These are phyloP conservation scores for Hansenula lynferdii DNA, from an alignment of 1,139 yeast species.

Conservation along the genomic window DNA sequence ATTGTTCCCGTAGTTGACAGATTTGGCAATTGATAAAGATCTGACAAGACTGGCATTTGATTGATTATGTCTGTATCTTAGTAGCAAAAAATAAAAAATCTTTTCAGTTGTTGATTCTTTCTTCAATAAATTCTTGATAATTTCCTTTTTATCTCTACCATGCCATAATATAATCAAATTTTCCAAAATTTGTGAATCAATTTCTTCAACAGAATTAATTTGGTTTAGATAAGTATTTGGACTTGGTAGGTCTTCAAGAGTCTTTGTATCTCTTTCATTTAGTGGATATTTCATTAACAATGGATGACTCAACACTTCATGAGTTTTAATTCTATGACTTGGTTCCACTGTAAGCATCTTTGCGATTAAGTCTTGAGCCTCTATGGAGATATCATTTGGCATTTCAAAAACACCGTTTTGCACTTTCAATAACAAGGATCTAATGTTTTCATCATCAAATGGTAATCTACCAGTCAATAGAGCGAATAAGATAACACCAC, in stretches of 20 bases:
- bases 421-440: slow-evolving; percentile 64
- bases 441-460: slow-evolving; percentile 75
- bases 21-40: slow-evolving; percentile 24
- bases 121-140: slow-evolving; percentile 46
- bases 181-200: slow-evolving; percentile 61
- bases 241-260: slow-evolving; percentile 52
- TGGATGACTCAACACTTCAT: slow-evolving; percentile 74
- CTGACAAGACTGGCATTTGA: slow-evolving; percentile 23
- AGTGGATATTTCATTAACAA: slow-evolving; percentile 54
- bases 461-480: slow-evolving; percentile 75
- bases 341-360: slow-evolving; percentile 83
- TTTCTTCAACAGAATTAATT: slow-evolving; percentile 39
- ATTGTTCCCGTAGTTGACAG: slow-evolving; percentile 13
- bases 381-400: slow-evolving; percentile 60
- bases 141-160: slow-evolving; percentile 56
- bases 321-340: slow-evolving; percentile 64
- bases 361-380: slow-evolving; percentile 65
- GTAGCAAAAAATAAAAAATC: slow-evolving; percentile 64
- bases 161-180: slow-evolving; percentile 74
- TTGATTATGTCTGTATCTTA: slow-evolving; percentile 33
- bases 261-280: slow-evolving; percentile 31
- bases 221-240: slow-evolving; percentile 57
- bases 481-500: slow-evolving; percentile 79
- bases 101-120: slow-evolving; percentile 67
- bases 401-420: slow-evolving; percentile 71